Conservation (phyloP, 2,329 filamentous ascomycete genomes). For the Lecanicillium sp. region DNA sequence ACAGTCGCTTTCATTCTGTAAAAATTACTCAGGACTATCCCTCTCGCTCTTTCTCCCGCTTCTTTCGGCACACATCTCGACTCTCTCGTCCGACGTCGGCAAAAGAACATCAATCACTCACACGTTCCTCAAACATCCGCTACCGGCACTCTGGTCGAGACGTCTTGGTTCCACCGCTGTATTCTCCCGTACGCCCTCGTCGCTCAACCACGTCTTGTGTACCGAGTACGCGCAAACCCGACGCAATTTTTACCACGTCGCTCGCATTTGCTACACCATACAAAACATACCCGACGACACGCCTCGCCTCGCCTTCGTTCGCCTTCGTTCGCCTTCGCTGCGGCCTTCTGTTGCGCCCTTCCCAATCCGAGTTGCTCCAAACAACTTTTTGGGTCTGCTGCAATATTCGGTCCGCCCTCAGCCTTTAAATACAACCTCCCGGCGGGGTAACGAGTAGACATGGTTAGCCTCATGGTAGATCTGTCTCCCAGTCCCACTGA, state of each 20-base stretch:
- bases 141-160: constrained; percentile 12
- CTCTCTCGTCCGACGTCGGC: constrained; percentile 6
- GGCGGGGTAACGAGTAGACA: constrained; percentile 23
- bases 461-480: constrained; percentile 43
- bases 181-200: constrained; percentile 4
- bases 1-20: not conserved
- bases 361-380: not conserved
- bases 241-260: not conserved
- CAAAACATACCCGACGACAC: not conserved
- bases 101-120: constrained; percentile 1
- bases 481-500: constrained; percentile 36
- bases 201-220: not conserved
- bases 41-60: not conserved
- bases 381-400: constrained; percentile 1
- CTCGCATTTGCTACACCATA: not conserved
- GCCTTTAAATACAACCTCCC: not conserved
- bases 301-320: not conserved
- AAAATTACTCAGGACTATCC: too few species aligned
- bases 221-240: constrained; percentile 9
- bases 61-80: constrained; percentile 2
- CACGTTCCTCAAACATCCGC: constrained; percentile 4
- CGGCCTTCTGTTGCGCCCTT: constrained; percentile 6
- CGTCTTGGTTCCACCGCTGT: constrained; percentile 4
- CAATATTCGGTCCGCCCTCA: constrained; percentile 2
- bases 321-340: not conserved